Conservation (phyloP, 169 alveolate genomes). For the Perkinsus olseni region DNA sequence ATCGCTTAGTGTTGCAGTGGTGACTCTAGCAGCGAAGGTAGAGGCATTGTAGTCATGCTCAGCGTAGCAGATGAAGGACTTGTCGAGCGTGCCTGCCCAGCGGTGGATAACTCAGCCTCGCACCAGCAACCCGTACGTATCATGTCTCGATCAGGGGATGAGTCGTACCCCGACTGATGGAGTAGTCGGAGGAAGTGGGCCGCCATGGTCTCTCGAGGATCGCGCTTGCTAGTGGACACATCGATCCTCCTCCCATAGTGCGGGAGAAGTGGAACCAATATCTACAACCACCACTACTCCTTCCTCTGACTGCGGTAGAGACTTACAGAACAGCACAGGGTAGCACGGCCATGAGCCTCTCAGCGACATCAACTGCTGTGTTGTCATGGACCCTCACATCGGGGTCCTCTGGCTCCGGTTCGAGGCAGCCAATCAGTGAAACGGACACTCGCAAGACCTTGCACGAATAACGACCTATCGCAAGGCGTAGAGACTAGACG, state of each 20-base stretch:
- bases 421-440: slow-evolving; percentile 39
- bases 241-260: slow-evolving; percentile 46
- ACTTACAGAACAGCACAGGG: background rate
- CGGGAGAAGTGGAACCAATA: slow-evolving; percentile 64
- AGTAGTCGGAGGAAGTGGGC: slow-evolving; percentile 49
- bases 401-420: slow-evolving; percentile 36
- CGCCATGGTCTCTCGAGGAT: slow-evolving; percentile 53
- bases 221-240: slow-evolving; percentile 27
- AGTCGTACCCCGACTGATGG: slow-evolving; percentile 7
- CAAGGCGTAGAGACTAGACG: background rate
- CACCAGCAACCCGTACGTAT: background rate
- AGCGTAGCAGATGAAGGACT: slow-evolving; percentile 64
- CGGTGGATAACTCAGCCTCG: background rate
- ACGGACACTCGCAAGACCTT: slow-evolving; percentile 19
- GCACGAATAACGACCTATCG: slow-evolving; percentile 39
- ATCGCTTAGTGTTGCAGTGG: slow-evolving; percentile 57
- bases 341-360: background rate
- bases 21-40: slow-evolving; percentile 68
- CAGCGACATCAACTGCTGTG: background rate
- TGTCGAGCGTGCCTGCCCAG: slow-evolving; percentile 35
- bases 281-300: background rate
- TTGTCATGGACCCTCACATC: background rate
- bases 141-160: background rate
- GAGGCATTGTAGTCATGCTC: slow-evolving; percentile 75
- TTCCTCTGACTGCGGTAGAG: background rate